phyloP scores from a whole-genome alignment of 2,329 filamentous ascomycete genomes.

The Phyllachora maydis region DNA sequence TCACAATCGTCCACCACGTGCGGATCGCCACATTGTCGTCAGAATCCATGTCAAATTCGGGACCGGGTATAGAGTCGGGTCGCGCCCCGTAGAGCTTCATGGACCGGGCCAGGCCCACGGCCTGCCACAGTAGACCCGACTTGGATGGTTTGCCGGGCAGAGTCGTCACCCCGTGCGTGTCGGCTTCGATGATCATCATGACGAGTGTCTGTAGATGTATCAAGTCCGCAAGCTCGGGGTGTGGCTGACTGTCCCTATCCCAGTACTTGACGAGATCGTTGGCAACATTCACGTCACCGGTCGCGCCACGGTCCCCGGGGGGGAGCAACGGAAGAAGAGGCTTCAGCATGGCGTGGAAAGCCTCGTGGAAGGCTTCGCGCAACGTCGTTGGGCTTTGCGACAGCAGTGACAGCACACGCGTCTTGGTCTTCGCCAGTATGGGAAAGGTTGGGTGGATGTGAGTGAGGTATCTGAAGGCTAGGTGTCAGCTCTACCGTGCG shows the following conservation, averaged over 20 bases:
- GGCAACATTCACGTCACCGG: too few species aligned
- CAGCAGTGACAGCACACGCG: slow-evolving; percentile 32
- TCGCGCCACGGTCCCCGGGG: too few species aligned
- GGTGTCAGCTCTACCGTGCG: slow-evolving; percentile 1
- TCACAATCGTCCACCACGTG: slow-evolving; percentile 52
- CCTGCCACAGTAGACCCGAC: slow-evolving; percentile 37
- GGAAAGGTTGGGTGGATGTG: slow-evolving; percentile 48
- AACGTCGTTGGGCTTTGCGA: slow-evolving; percentile 32
- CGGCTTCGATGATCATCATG: slow-evolving; percentile 43
- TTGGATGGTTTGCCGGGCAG: slow-evolving; percentile 23
- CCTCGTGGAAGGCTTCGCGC: slow-evolving; percentile 42
- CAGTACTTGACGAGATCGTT: too few species aligned
- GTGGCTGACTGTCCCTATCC: slow-evolving; percentile 20
- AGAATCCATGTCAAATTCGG: slow-evolving; percentile 31
- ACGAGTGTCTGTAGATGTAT: slow-evolving; percentile 47
- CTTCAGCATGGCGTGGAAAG: slow-evolving; percentile 36
- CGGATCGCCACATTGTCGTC: slow-evolving; percentile 41
- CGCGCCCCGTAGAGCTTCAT: slow-evolving; percentile 35
- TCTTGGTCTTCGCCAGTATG: slow-evolving; percentile 36
- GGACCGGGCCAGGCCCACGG: slow-evolving; percentile 42
- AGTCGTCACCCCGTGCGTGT: slow-evolving; percentile 18
- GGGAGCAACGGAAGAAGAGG: slow-evolving; percentile 26
- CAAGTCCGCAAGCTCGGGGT: slow-evolving; percentile 20
- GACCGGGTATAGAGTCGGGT: slow-evolving; percentile 15
- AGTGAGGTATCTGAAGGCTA: slow-evolving; percentile 31